A percentile compares a stretch with the other conserved stretches of the same genome.
Conservation (phyloP, 106 monocot genomes). For the Dendrobium catenatum region DNA sequence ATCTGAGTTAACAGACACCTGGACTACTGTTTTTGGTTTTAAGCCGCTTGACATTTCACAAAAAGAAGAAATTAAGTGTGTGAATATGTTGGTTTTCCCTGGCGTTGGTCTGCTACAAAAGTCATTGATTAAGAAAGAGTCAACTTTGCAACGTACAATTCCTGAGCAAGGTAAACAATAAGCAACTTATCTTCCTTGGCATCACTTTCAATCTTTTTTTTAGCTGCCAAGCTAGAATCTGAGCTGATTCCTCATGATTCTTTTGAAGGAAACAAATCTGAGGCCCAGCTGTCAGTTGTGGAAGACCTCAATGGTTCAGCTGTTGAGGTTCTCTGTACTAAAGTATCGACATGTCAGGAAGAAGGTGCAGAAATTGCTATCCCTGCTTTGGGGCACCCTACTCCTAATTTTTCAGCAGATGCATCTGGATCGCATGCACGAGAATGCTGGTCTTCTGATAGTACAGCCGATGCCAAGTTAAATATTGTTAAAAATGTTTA, state of each 20-base stretch:
- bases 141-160: conserved; percentile 9
- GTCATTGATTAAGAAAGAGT: conserved; percentile 22
- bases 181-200: not conserved
- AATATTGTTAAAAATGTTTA: not conserved
- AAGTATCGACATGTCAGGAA: not conserved
- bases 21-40: conserved; percentile 75
- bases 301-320: not conserved
- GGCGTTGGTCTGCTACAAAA: conserved; percentile 69
- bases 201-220: conserved; percentile 1
- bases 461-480: conserved; percentile 7
- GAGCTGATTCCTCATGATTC: not conserved
- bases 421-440: conserved; percentile 13
- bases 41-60: conserved; percentile 46
- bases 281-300: not conserved
- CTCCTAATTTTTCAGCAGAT: not conserved
- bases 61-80: conserved; percentile 52
- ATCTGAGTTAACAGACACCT: conserved; percentile 70
- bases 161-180: conserved; percentile 23
- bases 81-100: conserved; percentile 82
- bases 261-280: not conserved
- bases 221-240: conserved; percentile 6
- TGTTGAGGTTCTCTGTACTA: not conserved
- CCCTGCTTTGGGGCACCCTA: conserved; percentile 2
- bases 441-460: conserved; percentile 10
- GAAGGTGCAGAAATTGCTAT: not conserved